Evolutionary conservation across 306 rosid genomes (phyloP).

Genomic region (Citrullus amarus): DNA sequence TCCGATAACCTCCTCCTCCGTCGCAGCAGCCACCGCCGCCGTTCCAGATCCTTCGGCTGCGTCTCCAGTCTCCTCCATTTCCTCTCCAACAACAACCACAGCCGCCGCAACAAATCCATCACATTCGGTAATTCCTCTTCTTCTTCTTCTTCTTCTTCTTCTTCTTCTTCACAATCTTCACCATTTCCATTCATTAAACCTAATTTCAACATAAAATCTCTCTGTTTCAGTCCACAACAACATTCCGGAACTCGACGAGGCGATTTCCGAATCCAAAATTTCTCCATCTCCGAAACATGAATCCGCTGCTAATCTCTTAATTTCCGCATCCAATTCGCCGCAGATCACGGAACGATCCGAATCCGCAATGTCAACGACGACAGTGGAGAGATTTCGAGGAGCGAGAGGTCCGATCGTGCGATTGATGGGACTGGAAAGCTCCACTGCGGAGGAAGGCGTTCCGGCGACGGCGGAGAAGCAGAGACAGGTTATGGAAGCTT

Average conservation of each 20-base stretch:
- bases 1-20: not conserved
- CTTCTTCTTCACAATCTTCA: not conserved
- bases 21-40: not conserved
- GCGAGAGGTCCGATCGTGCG: conserved; percentile 1
- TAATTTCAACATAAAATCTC: not conserved
- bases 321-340: not conserved
- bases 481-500: not conserved
- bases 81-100: not conserved
- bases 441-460: not conserved
- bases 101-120: not conserved
- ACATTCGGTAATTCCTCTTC: not conserved
- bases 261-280: not conserved
- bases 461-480: not conserved
- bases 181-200: not conserved
- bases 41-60: not conserved
- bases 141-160: not conserved
- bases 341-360: not conserved
- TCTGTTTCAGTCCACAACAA: not conserved
- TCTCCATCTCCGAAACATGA: not conserved
- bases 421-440: not conserved
- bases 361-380: not conserved
- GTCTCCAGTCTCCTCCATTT: not conserved
- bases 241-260: not conserved
- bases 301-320: not conserved
- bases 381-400: not conserved